Evolutionary conservation across 805 yeast genomes (phyloP).

Genomic region (Kuraishia hungarica): DNA sequence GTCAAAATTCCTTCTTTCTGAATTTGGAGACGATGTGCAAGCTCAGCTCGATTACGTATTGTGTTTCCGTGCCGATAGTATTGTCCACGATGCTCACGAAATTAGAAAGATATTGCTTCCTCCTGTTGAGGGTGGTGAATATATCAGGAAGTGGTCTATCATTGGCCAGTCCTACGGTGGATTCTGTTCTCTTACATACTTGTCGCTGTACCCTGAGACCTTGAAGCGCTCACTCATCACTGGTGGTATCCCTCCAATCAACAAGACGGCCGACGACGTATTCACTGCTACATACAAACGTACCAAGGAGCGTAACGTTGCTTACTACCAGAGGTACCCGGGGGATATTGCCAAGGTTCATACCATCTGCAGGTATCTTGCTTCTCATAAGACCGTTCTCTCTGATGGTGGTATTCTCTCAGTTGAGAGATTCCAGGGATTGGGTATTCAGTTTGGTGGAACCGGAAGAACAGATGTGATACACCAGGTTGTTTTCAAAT

Average conservation of each 20-base stretch:
- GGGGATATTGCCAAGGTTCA: constrained; percentile 31
- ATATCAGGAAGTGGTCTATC: constrained; percentile 32
- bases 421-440: constrained; percentile 42
- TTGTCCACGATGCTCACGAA: constrained; percentile 40
- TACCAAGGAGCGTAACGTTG: constrained; percentile 37
- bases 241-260: constrained; percentile 53
- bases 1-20: constrained; percentile 12
- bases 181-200: constrained; percentile 39
- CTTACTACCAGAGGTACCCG: constrained; percentile 40
- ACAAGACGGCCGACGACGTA: constrained; percentile 34
- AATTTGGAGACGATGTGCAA: constrained; percentile 11
- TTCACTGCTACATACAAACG: constrained; percentile 37
- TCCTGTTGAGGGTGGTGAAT: constrained; percentile 13
- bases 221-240: constrained; percentile 37
- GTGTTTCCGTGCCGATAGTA: constrained; percentile 44
- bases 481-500: constrained; percentile 33
- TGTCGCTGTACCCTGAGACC: constrained; percentile 33
- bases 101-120: constrained; percentile 29
- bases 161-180: constrained; percentile 54
- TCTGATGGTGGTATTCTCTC: constrained; percentile 45
- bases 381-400: constrained; percentile 20
- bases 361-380: constrained; percentile 26
- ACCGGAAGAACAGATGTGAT: constrained; percentile 39
- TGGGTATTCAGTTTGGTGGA: constrained; percentile 44
- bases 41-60: constrained; percentile 30